Conservation (phyloP, 176 grass and related monocot species). For the Paspalum notatum region DNA sequence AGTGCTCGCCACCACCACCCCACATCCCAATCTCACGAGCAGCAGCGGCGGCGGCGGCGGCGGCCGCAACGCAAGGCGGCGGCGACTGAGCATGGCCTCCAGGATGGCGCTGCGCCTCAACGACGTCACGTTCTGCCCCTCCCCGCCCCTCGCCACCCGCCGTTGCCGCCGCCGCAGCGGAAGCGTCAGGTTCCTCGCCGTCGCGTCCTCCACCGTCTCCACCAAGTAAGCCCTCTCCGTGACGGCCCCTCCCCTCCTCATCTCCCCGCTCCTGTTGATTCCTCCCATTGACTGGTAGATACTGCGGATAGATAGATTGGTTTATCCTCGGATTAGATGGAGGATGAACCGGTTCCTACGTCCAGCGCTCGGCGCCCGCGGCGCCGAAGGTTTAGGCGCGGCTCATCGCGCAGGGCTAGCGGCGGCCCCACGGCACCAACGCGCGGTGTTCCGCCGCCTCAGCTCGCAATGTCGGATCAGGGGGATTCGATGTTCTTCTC, state of each 20-base stretch:
- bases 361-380: not conserved
- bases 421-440: too few species aligned
- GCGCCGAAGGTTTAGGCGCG: not conserved
- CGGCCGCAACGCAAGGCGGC: not conserved
- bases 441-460: not conserved
- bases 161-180: not conserved
- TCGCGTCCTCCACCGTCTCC: slow-evolving; percentile 50
- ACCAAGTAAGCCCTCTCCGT: slow-evolving; percentile 38
- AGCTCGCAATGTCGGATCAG: slow-evolving; percentile 34
- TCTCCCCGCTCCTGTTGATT: not conserved
- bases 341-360: slow-evolving; percentile 13
- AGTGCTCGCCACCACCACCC: not conserved
- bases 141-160: slow-evolving; percentile 42
- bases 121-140: slow-evolving; percentile 32
- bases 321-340: slow-evolving; percentile 10
- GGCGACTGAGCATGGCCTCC: slow-evolving; percentile 16
- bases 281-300: not conserved
- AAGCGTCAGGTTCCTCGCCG: slow-evolving; percentile 45
- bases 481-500: not conserved
- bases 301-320: not conserved
- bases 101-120: slow-evolving; percentile 59
- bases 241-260: not conserved
- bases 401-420: too few species aligned
- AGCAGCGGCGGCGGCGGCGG: not conserved
- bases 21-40: slow-evolving; percentile 35